phyloP scores from a whole-genome alignment of 805 yeast species.

The Millerozyma acaciae region DNA sequence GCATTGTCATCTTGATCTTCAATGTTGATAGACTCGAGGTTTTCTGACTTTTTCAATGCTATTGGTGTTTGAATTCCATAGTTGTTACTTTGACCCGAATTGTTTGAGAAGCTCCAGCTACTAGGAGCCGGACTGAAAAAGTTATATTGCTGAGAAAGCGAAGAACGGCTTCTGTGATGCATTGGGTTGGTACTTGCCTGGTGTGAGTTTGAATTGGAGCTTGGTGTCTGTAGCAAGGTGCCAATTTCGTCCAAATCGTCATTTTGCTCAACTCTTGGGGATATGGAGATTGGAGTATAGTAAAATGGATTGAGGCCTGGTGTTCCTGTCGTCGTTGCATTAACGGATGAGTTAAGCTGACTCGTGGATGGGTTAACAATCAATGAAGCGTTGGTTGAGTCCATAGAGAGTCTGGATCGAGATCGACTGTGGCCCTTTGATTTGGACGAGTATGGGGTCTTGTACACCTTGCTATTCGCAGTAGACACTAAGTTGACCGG shows the following conservation, averaged over 20 bases:
- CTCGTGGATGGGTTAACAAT: slow-evolving; percentile 8
- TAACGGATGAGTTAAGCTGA: slow-evolving; percentile 2
- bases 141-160: slow-evolving; percentile 1
- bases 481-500: slow-evolving; percentile 19
- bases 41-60: slow-evolving; percentile 20
- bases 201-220: background rate
- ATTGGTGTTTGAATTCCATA: slow-evolving; percentile 6
- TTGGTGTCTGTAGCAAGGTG: slow-evolving; percentile 19
- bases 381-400: slow-evolving; percentile 20
- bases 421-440: slow-evolving; percentile 36
- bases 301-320: slow-evolving; percentile 26
- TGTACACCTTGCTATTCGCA: slow-evolving; percentile 23
- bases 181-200: slow-evolving; percentile 2
- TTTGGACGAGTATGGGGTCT: slow-evolving; percentile 31
- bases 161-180: slow-evolving; percentile 2
- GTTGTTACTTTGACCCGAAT: slow-evolving; percentile 3
- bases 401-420: slow-evolving; percentile 37
- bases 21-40: slow-evolving; percentile 29
- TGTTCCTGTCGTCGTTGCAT: background rate
- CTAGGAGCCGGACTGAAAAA: slow-evolving; percentile 13
- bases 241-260: slow-evolving; percentile 13
- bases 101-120: slow-evolving; percentile 3
- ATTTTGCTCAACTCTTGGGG: slow-evolving; percentile 21
- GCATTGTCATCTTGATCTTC: slow-evolving; percentile 44
- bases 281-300: slow-evolving; percentile 23